Conservation (phyloP, 1,139 yeast species). For the Geotrichum aggregatum region DNA sequence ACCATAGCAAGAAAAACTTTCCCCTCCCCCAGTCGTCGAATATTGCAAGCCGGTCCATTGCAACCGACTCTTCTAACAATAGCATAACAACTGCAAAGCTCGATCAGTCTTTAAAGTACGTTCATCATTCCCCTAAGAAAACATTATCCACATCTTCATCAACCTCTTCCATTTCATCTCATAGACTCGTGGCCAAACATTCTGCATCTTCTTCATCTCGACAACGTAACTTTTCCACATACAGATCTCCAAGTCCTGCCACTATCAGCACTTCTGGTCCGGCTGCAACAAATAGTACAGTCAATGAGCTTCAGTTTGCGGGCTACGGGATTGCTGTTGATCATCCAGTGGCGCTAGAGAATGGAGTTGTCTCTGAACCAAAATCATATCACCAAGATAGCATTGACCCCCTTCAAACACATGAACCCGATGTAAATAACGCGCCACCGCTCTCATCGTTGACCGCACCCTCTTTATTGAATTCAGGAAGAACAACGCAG, state of each 20-base stretch:
- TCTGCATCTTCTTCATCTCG: slow-evolving; percentile 11
- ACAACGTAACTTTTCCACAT: slow-evolving; percentile 15
- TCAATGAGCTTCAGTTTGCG: background rate
- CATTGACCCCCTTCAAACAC: background rate
- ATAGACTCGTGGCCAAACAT: slow-evolving; percentile 7
- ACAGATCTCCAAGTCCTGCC: slow-evolving; percentile 2
- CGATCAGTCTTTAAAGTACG: slow-evolving; percentile 2
- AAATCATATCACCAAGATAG: background rate
- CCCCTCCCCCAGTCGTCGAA: slow-evolving; percentile 13
- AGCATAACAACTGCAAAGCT: slow-evolving; percentile 15
- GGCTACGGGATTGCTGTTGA: slow-evolving; percentile 16
- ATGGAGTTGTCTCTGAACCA: slow-evolving; percentile 8
- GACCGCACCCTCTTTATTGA: background rate
- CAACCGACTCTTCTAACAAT: slow-evolving; percentile 9
- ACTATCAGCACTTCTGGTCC: background rate
- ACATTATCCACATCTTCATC: slow-evolving; percentile 9
- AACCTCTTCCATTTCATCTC: slow-evolving; percentile 8
- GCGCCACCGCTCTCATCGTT: background rate
- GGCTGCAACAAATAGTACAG: background rate
- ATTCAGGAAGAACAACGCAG: background rate
- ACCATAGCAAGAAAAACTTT: background rate
- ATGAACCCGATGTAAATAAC: background rate
- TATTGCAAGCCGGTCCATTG: slow-evolving; percentile 1
- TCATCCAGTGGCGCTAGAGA: slow-evolving; percentile 6
- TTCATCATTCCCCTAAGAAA: slow-evolving; percentile 8